Evolutionary conservation across 805 yeast species (phyloP), one percentile per base, ranked within the genome.

Genomic region (Barnettozyma sucrosica): DNA sequence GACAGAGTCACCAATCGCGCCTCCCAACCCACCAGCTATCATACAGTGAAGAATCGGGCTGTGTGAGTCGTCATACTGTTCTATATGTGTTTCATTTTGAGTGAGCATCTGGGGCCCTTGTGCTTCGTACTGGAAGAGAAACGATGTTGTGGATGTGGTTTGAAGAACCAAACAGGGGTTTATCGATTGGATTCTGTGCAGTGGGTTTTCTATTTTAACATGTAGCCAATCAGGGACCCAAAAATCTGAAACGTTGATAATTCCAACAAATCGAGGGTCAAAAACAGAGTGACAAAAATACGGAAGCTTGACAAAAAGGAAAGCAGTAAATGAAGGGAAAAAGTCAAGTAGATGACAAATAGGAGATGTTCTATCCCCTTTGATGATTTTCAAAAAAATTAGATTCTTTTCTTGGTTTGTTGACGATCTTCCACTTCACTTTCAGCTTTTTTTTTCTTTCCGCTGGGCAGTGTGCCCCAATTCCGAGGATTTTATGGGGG

Each of bases 21-120:
- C 99, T 7, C 99, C 99, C 43, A 92, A 67, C 0, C 96, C 97
- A 37, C 99, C 99, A 0, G 97, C 96, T 36, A 89, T 47, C 72
- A 89, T 72, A 61, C 89, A 79, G 58, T 77, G 74, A 52, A 76
- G 40, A 21, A 84, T 65, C 6, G 85, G 76, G 41, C 62, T 58
- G 9, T 46, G 38, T 2, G 32, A 33, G n/a, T 49, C 53, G 10
- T 41, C 46, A 16, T 47, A 38, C 33, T 47, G 36, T 39, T 36
- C 37, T 45, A 55, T 32, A 45, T 49, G 45, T 46, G 50, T 30
- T 46, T 49, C 41, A 51, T 49, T 37, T 50, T 51, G 26, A 47
- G 55, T 20, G 50, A 46, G 42, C 57, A 47, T 47, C 18, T 25
- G 46, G 34, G 21, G 24, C 37, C 37, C 37, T 16, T 34, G 20